Evolutionary conservation across 257 asterid species (phyloP), one percentile per base, ranked within the genome.

Genomic region (Datura wrightii): DNA sequence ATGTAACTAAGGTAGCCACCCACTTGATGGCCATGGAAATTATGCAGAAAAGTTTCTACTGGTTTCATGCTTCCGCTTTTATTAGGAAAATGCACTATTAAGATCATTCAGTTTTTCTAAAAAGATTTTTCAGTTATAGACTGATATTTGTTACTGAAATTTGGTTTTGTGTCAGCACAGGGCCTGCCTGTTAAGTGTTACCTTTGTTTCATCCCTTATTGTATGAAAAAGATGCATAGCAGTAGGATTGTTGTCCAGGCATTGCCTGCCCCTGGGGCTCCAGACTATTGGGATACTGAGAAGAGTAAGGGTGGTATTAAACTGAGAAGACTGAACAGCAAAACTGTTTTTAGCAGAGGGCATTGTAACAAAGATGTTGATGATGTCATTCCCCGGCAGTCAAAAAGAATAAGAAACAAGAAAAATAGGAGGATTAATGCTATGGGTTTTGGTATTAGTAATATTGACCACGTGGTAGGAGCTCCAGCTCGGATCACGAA

Each of bases 181-280:
- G 48, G 52, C 63, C 63, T 52, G 60, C 48, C 82, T 52, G 31
- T 31, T 31, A 52, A 52, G 14, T 50, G 54, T 34, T 7, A 31
- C 52, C 18, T 15, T 78, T 78, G 63, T 78, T 78, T 54, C 31
- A 52, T 34, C 16, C 31, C 24, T 4, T 78, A 34, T 31, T 1
- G 63, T 52, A 52, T 78, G 82, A 78, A 78, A 52, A 53, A 6
- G 1, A 52, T 52, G 82, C 82, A 78, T 78, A 78, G 82, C 48
- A 78, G 82, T 78, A 78, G 82, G 63, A 52, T 78, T 31, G 82
- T 78, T 52, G 59, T 78, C 65, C 82, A 78, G 63, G 82, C 82
- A 34, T 31, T 78, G 82, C 82, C 65, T 31, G 63, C 82, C 15
- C 65, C 63, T 34, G 82, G 63, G 82, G n/a, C 46, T 78, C 63